Evolutionary conservation across 495 filamentous ascomycete genomes (phyloP), one percentile per base, ranked within the genome.

Genomic region (Cladorrhinum samala): DNA sequence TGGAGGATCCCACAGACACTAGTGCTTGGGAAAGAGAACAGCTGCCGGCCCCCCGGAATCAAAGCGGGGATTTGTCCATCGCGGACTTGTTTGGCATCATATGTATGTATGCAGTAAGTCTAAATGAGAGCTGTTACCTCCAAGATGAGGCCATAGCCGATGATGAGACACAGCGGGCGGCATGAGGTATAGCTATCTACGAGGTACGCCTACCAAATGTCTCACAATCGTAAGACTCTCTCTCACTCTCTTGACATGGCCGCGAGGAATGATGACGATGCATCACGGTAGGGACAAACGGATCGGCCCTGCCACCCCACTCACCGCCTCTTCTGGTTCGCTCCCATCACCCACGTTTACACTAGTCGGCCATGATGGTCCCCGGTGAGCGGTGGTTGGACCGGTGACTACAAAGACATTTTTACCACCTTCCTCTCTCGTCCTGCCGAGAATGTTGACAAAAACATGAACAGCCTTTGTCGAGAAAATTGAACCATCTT

Each of bases 371-470:
- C 2, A 52, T 57, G 50, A 44, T 33, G 40, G 46, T 49, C 21
- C 39, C 7, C 40, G 36, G 41, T 16, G 25, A 36, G 38, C 8
- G 33, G 23, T 16, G 2, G 21, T 38, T 41, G 11, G 43, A 49
- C 0, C 19, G 9, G 45, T 4, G 39, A 41, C 24, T 23, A 20
- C 24, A 40, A 36, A 41, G 47, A 27, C 33, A 49, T 38, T 47
- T 33, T 52, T 52, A 56, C 18, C 49, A 61, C 61, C 58, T 64
- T 64, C 61, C 61, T 64, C 37, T 61, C 55, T 64, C 19, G 61
- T 64, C 58, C 40, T 38, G 53, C 46, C 55, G 46, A 55, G 54
- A 43, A 56, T 48, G 13, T 37, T n/a, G 17, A 14, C 39, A 17
- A 41, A 46, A 9, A 24, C 9, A 51, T 8, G 17, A 27, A 23